Evolutionary conservation across 106 monocot genomes (phyloP), one percentile per base, ranked within the genome.

Genomic region (Acorus gramineus): DNA sequence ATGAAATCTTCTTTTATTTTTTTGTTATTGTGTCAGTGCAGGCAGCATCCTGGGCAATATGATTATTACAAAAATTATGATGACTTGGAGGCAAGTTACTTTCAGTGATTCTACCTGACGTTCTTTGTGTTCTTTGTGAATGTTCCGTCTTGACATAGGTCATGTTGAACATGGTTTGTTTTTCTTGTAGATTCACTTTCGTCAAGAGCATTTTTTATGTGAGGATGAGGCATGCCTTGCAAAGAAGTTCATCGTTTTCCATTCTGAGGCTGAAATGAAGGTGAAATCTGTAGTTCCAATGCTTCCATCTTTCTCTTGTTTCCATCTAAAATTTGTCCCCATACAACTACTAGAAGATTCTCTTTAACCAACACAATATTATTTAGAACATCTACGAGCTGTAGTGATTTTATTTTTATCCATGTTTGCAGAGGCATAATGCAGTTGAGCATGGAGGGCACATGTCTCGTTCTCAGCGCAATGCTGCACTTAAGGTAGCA

Each of bases 31-130:
- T 28, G 28, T 28, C 28, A 28, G 28, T 81, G 61, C 83, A 98
- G 96, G 77, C 91, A 86, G 51, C 85, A 91, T 68, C 91, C 96
- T 51, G 91, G 87, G 43, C 80, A 91, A 48, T 88, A 91, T 77
- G 96, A 98, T 64, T 91, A 91, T 79, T 98, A 69, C 73, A 81
- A 66, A 47, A 91, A 85, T 66, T 98, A 98, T 71, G 91, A 88
- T 69, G 87, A 91, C 70, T 74, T 98, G 7, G 96, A 98, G 96
- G 96, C 91, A 70, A 28, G 28, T 28, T 28, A 28, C 28, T 28
- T 28, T n/a, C n/a, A n/a, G n/a, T n/a, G n/a, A 28, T 28, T 28
- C 28, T 28, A 28, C 28, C 28, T 28, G 28, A 28, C 28, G 28
- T 28, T 28, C 28, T 28, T 28, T 28, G 28, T 28, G 28, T 28